Evolutionary conservation across 2,329 filamentous ascomycete genomes (phyloP).

Genomic region (Bipolaris victoriae): DNA sequence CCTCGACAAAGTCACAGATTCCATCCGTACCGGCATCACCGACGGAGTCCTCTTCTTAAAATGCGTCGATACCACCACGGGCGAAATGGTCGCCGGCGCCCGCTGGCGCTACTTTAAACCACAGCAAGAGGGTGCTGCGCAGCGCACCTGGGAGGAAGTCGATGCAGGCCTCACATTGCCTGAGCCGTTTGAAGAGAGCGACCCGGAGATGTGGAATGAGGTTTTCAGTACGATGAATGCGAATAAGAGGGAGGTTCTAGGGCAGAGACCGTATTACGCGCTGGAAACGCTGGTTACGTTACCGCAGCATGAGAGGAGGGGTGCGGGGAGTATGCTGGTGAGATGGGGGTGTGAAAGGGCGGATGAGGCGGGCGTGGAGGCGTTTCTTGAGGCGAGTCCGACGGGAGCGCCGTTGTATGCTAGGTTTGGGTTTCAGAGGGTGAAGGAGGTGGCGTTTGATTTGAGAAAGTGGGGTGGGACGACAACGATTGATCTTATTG

Average conservation of each 20-base stretch:
- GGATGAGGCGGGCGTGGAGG: constrained; percentile 39
- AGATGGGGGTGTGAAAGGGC: constrained; percentile 41
- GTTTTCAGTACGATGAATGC: constrained; percentile 32
- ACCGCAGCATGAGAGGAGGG: constrained; percentile 37
- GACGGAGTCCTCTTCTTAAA: constrained; percentile 38
- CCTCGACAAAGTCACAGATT: constrained; percentile 27
- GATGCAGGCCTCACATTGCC: constrained; percentile 27
- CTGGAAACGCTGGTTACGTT: constrained; percentile 44
- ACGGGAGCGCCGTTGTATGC: constrained; percentile 46
- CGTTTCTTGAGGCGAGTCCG: constrained; percentile 42
- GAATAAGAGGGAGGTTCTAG: constrained; percentile 36
- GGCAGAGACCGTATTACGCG: constrained; percentile 29
- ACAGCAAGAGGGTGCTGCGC: constrained; percentile 18
- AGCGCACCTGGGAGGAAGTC: constrained; percentile 39
- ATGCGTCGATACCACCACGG: constrained; percentile 34
- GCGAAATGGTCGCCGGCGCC: constrained; percentile 39
- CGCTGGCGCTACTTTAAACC: constrained; percentile 38
- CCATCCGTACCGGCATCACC: constrained; percentile 32
- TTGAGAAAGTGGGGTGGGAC: constrained; percentile 38
- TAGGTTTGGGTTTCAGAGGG: constrained; percentile 38
- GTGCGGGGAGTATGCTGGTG: constrained; percentile 43
- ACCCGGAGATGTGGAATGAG: constrained; percentile 29
- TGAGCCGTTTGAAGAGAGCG: constrained; percentile 38
- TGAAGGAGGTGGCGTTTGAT: constrained; percentile 38
- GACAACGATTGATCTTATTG: constrained; percentile 36